Evolutionary conservation across 129 eudicot species (phyloP).

Genomic region (Flaveria robusta): DNA sequence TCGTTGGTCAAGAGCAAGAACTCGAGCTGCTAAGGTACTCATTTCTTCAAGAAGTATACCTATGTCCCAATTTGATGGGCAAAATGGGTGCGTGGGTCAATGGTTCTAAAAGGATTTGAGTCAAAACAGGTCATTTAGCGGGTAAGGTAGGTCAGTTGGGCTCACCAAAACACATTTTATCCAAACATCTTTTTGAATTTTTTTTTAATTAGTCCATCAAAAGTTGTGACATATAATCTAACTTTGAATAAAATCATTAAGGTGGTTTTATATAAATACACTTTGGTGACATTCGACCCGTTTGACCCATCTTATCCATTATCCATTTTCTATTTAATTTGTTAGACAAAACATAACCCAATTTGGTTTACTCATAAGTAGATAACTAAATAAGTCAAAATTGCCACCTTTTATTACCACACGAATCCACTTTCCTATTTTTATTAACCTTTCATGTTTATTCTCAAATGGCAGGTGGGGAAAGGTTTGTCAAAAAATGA

Average conservation of each 20-base stretch:
- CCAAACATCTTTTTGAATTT: neutral
- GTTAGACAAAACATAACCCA: neutral
- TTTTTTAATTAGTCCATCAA: neutral
- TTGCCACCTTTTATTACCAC: neutral
- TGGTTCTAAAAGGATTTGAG: neutral
- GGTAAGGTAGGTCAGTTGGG: neutral
- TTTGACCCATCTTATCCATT: neutral
- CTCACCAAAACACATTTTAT: neutral
- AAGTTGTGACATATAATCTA: neutral
- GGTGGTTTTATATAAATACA: neutral
- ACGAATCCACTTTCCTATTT: neutral
- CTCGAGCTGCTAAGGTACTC: conserved; percentile 81
- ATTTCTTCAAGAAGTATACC: conserved; percentile 1
- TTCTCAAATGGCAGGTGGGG: conserved; percentile 59
- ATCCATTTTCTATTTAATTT: neutral
- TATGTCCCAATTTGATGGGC: neutral
- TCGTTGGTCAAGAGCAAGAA: conserved; percentile 85
- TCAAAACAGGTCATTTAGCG: neutral
- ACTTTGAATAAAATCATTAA: neutral
- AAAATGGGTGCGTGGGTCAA: neutral
- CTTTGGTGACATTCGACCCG: neutral
- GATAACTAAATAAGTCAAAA: neutral
- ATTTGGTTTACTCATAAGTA: neutral
- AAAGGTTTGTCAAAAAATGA: conserved; percentile 88
- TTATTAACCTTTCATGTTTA: neutral